A percentile compares a stretch with the other conserved stretches of the same genome.
Evolutionary conservation across 2,329 filamentous ascomycete species (phyloP).

Genomic region (Aciculosporium take): DNA sequence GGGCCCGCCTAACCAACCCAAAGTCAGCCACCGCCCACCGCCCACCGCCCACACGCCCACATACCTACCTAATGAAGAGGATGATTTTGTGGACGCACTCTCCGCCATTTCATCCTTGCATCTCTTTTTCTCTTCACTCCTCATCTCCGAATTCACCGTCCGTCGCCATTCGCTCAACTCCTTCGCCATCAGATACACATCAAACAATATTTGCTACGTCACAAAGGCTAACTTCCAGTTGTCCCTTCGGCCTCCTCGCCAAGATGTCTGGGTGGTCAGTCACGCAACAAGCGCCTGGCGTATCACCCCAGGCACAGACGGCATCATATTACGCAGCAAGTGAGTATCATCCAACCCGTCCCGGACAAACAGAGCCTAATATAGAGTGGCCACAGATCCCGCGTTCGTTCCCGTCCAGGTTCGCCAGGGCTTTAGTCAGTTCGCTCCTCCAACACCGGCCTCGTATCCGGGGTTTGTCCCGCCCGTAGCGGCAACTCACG

Average conservation of each 20-base stretch:
- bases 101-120: neutral
- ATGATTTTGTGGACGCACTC: neutral
- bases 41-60: constrained; percentile 3
- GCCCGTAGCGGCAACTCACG: constrained; percentile 14
- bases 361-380: neutral
- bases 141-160: constrained; percentile 1
- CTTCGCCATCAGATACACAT: neutral
- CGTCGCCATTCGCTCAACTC: neutral
- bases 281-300: constrained; percentile 26
- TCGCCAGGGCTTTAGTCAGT: constrained; percentile 43
- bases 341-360: constrained; percentile 15
- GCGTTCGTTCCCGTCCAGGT: constrained; percentile 49
- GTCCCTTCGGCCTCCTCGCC: constrained; percentile 4
- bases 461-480: constrained; percentile 18
- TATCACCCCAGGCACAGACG: constrained; percentile 22
- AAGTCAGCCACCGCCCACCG: neutral
- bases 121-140: neutral
- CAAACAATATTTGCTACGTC: neutral
- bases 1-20: neutral
- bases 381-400: constrained; percentile 25
- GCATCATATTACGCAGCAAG: constrained; percentile 25
- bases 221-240: constrained; percentile 6
- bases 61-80: too few species aligned
- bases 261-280: constrained; percentile 26
- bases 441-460: constrained; percentile 22